Conservation (phyloP, 2,329 filamentous ascomycete genomes). For the Stemphylium lycopersici region DNA sequence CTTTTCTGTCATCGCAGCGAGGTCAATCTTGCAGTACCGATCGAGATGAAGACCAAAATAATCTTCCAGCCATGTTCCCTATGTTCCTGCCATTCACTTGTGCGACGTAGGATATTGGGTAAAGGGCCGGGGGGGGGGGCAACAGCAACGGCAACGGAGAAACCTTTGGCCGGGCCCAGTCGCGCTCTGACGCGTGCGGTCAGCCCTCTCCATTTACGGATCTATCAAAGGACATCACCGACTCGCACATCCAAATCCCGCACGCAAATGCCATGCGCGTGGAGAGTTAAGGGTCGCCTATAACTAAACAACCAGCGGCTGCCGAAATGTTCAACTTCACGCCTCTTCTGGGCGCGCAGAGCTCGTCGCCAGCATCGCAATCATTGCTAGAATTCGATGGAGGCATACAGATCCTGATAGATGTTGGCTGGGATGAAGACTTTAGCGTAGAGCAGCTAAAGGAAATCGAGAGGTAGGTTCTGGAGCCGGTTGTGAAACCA, state of each 20-base stretch:
- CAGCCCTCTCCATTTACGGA: conserved; percentile 6
- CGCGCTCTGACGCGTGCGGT: conserved; percentile 13
- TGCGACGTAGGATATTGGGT: not conserved
- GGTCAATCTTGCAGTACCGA: not conserved
- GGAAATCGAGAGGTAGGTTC: conserved; percentile 81
- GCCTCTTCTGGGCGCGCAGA: conserved; percentile 88
- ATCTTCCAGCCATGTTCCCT: not conserved
- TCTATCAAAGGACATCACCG: conserved; percentile 5
- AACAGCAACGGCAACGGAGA: not conserved
- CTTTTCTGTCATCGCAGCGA: not conserved
- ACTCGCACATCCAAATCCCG: not conserved
- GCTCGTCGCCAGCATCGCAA: conserved; percentile 83
- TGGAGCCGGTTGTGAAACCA: not conserved
- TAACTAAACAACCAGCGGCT: not conserved
- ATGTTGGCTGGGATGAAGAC: conserved; percentile 93
- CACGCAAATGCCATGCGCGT: conserved; percentile 12
- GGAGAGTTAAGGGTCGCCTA: conserved; percentile 4
- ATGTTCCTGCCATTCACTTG: not conserved
- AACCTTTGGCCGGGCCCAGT: conserved; percentile 4
- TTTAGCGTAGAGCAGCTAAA: conserved; percentile 83
- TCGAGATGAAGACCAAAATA: not conserved
- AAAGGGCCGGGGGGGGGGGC: too few species aligned
- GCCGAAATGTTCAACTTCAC: conserved; percentile 90
- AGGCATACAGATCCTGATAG: conserved; percentile 91
- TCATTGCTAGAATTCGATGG: conserved; percentile 97